Evolutionary conservation across 495 filamentous ascomycete species (phyloP).

Genomic region (Podospora comata): DNA sequence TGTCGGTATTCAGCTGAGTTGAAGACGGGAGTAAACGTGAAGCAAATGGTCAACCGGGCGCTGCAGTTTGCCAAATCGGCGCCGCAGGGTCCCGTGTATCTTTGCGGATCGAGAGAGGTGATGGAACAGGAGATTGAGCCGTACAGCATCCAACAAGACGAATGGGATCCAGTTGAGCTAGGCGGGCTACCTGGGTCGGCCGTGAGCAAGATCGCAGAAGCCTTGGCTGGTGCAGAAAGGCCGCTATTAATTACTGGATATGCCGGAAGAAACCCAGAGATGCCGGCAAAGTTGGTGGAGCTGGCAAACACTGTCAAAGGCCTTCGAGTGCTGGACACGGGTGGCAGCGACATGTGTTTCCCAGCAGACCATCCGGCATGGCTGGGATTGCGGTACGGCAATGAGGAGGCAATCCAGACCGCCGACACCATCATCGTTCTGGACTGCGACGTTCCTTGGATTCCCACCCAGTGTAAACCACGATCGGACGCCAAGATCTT

Average conservation of each 20-base stretch:
- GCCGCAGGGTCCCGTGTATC: constrained; percentile 83
- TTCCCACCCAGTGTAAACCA: constrained; percentile 59
- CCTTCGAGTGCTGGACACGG: constrained; percentile 80
- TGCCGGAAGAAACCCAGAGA: constrained; percentile 68
- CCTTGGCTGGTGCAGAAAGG: constrained; percentile 67
- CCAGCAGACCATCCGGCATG: constrained; percentile 70
- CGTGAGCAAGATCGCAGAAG: constrained; percentile 64
- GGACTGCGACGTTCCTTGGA: constrained; percentile 76
- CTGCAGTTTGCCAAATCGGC: constrained; percentile 80
- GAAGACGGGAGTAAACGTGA: constrained; percentile 88
- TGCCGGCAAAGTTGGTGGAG: constrained; percentile 68
- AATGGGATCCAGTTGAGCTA: constrained; percentile 74
- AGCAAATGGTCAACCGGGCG: constrained; percentile 91
- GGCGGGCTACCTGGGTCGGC: constrained; percentile 67
- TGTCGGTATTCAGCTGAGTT: constrained; percentile 90
- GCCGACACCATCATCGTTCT: constrained; percentile 84
- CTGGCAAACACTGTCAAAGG: constrained; percentile 76
- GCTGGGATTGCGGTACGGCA: constrained; percentile 73
- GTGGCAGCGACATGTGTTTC: constrained; percentile 94
- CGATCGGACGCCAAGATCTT: constrained; percentile 62
- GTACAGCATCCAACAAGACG: constrained; percentile 66
- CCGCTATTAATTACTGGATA: constrained; percentile 85
- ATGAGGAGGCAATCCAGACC: constrained; percentile 67
- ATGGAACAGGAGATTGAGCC: constrained; percentile 91
- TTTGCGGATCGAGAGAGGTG: constrained; percentile 78